Evolutionary conservation across 2,329 filamentous ascomycete genomes (phyloP), one percentile per base, ranked within the genome.

Genomic region (Scytalidium sp.): DNA sequence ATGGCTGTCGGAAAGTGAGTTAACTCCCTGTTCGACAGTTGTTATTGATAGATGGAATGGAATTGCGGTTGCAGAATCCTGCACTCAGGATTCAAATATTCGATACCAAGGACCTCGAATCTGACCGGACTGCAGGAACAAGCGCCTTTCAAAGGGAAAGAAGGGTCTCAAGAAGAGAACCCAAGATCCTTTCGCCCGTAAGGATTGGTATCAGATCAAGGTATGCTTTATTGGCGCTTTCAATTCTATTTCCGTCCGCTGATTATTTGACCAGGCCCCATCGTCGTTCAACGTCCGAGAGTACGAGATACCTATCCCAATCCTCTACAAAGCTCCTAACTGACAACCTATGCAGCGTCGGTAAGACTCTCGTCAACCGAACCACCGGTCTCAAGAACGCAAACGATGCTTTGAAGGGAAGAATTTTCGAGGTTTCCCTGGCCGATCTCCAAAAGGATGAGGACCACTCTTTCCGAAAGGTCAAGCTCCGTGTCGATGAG

Each of bases 151-250:
- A 64, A 99, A 99, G 86, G 94, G 94, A 81, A 99, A 97, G 90
- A 99, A 99, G 87, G 93, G 94, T 77, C 84, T 97, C 75, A 97
- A 97, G 90, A 97, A 99, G 93, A 93, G 93, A 81, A 93, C 92
- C 70, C 80, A 87, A 67, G 94, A 99, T 77, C 93, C 94, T 70
- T 97, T 97, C 83, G 84, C 92, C 70, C 89, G 93, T 74, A 99
- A 99, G 85, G 94, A 97, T 76, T 97, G 95, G 90, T 99, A 92
- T 81, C 89, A 87, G 70, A 86, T 99, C 78, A 97, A 97, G 86
- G 87, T 90, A 70, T 64, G 79, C 51, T 36, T 29, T 48, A 49
- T 53, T 54, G 41, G 49, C 19, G 25, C 13, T 11, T 17, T 22
- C 23, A 52, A 42, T 41, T 13, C 13, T 9, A 36, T 43, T 51